These are phyloP conservation scores for Fusarium guadeloupense DNA, from an alignment of 2,329 filamentous ascomycete genomes.

Conservation along the genomic window DNA sequence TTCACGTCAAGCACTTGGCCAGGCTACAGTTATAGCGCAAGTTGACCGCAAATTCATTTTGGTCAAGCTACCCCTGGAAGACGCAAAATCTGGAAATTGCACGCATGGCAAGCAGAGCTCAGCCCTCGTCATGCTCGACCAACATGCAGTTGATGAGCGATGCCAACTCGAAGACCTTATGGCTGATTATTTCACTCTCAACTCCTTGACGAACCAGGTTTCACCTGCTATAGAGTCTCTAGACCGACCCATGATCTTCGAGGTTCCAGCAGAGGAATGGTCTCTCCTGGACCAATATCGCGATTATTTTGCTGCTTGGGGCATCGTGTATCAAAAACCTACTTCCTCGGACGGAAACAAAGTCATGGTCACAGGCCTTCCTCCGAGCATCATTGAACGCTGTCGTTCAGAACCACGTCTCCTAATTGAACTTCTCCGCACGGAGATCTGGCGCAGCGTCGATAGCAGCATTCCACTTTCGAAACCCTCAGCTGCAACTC, in stretches of 20 bases:
- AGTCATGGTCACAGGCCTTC: slow-evolving; percentile 68
- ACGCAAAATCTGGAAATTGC: neutral
- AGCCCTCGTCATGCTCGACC: slow-evolving; percentile 83
- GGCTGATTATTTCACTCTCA: slow-evolving; percentile 55
- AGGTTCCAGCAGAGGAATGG: slow-evolving; percentile 69
- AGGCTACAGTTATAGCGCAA: slow-evolving; percentile 77
- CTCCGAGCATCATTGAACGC: slow-evolving; percentile 77
- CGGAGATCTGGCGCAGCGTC: slow-evolving; percentile 74
- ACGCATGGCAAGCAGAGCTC: slow-evolving; percentile 38
- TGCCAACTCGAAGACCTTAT: slow-evolving; percentile 81
- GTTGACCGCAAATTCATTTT: slow-evolving; percentile 93
- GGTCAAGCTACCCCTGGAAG: slow-evolving; percentile 59
- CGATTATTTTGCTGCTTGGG: slow-evolving; percentile 75
- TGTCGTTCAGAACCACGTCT: slow-evolving; percentile 77
- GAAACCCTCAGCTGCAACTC: neutral
- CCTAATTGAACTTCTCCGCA: slow-evolving; percentile 76
- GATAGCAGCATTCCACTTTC: slow-evolving; percentile 50
- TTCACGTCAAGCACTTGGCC: slow-evolving; percentile 67
- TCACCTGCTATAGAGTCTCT: slow-evolving; percentile 51
- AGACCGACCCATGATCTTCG: slow-evolving; percentile 68
- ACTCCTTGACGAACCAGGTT: neutral
- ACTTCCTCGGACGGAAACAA: slow-evolving; percentile 14
- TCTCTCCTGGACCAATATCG: slow-evolving; percentile 64
- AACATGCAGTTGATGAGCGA: slow-evolving; percentile 94
- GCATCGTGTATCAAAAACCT: slow-evolving; percentile 69